Percentiles rank a stretch among this genome's conserved stretches.
Conservation (phyloP, 2,329 filamentous ascomycete species). For the Microdochium paspali region DNA sequence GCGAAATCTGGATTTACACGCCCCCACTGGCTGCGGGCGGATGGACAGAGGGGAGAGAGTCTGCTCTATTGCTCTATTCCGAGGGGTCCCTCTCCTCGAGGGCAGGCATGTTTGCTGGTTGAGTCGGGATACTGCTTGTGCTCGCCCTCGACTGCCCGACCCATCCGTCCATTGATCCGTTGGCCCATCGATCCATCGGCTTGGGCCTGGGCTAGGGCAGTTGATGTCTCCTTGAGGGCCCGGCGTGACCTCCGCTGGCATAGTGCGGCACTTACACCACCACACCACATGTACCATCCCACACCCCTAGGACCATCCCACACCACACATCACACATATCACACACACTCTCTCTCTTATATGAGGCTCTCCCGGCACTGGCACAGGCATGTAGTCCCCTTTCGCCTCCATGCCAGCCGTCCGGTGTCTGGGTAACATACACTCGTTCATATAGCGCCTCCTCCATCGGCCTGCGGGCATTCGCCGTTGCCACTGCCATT, state of each 20-base stretch:
- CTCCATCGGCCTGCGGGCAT: slow-evolving; percentile 18
- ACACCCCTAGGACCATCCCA: too few relatives aligned
- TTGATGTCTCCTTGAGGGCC: not conserved
- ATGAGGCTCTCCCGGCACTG: not conserved
- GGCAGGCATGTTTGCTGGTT: not conserved
- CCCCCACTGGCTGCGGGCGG: too few relatives aligned
- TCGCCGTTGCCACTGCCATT: slow-evolving; percentile 22
- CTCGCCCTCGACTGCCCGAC: not conserved
- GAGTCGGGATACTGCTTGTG: not conserved
- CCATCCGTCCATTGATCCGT: too few relatives aligned
- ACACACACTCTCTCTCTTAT: not conserved
- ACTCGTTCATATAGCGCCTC: slow-evolving; percentile 9
- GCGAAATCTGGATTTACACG: too few relatives aligned
- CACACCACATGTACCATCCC: too few relatives aligned
- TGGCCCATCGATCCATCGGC: too few relatives aligned
- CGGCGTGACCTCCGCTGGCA: not conserved
- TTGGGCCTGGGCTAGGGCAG: not conserved
- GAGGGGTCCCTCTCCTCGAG: not conserved
- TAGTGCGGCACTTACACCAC: not conserved
- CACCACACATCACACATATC: too few relatives aligned
- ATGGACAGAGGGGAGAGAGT: not conserved
- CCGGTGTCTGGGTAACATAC: slow-evolving; percentile 10
- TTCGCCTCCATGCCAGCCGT: slow-evolving; percentile 19
- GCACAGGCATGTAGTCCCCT: slow-evolving; percentile 5
- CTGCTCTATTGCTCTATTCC: not conserved